Base-by-base conservation (phyloP, 2,329 filamentous ascomycete genomes). In the Tolypocladium capitatum region DNA sequence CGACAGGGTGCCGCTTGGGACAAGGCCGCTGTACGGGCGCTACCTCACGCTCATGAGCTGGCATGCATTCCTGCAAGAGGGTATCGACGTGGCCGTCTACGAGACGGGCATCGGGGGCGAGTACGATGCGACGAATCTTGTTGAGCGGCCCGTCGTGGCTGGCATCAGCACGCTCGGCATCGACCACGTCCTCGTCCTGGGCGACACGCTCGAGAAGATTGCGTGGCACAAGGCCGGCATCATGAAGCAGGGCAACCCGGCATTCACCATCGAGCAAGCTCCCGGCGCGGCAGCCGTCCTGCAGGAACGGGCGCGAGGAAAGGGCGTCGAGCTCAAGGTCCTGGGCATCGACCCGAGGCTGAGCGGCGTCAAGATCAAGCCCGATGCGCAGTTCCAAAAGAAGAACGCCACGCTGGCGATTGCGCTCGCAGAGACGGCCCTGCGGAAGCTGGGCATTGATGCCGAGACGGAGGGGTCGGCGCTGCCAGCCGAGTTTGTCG, bases 151-250 rank as follows among this genome's bases (percentile, higher is more conserved):
- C 0, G 67, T 75, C 0, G 81, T 71, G 0, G 71, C 75, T 1
- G 82, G 75, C 1, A 79, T 86, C 48, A 80, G 75, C 42, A 75
- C 76, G n/a, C 67, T 86, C 10, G 82, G 80, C 4, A 78, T 86
- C 52, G 83, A 87, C 56, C 83, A 87, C 56, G 73, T 83, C 33
- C 73, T 71, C 46, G 71, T 73, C 20, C 70, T 87, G 1, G 83
- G 83, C 4, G 63, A 72, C 18, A 83, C 78, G 0, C 66, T 84
- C 11, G 76, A 76, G 31, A 71, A 79, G 61, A 84, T 86, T 52
- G 80, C 83, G 0, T 86, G 83, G 83, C 81, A 86, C 63, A 86
- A 86, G 63, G 78, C 80, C 1, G 83, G 83, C 1, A 82, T 86
- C 49, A 79, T 85, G 68, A 85, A 85, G 63, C 48, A 59, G 1